Evolutionary conservation across 306 rosid species (phyloP), one percentile per base, ranked within the genome.

Genomic region (Erythrophleum fordii): DNA sequence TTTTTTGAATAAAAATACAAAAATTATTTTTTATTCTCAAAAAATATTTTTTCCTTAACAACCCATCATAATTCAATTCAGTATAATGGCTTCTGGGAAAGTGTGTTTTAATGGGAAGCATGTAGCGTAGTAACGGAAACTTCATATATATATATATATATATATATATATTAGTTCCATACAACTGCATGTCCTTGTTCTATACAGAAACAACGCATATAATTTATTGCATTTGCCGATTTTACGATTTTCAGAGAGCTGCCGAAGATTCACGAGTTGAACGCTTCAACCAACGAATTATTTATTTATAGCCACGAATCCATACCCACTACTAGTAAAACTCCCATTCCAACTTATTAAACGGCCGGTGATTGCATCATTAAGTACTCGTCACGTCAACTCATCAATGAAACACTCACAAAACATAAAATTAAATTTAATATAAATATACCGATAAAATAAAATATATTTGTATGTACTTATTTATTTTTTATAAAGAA

Each of bases 201-300:
- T 17, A 64, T 18, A 26, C 3, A 35, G 26, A 35, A 65, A 65
- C 12, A 46, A 46, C 6, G 16, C 72, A n/a, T 37, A 0, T 18
- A 10, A 10, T 20, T 37, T 3, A 37, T 20, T 20, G 72, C 23
- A 11, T 41, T 11, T 66, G 5, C 39, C 18, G 11, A 10, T 20
- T 31, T 66, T 66, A 35, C 25, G 4, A 37, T 78, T 20, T 14
- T 46, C 71, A 42, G 3, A 28, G 12, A 18, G 16, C 16, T 48
- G 83, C 80, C 73, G 31, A 48, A 26, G 73, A 68, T 85, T 35
- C 35, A 31, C 34, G 76, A 46, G 74, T 72, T 75, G 42, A 80
- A 76, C 68, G 58, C 26, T 59, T 56, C 83, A 78, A 60, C 87
- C 2, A 79, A 60, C 73, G 59, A 61, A 45, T 46, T 66, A 42